Evolutionary conservation across 768 basidiomycete species (phyloP), one percentile per base, ranked within the genome.

Genomic region (Pleurotus platypus): DNA sequence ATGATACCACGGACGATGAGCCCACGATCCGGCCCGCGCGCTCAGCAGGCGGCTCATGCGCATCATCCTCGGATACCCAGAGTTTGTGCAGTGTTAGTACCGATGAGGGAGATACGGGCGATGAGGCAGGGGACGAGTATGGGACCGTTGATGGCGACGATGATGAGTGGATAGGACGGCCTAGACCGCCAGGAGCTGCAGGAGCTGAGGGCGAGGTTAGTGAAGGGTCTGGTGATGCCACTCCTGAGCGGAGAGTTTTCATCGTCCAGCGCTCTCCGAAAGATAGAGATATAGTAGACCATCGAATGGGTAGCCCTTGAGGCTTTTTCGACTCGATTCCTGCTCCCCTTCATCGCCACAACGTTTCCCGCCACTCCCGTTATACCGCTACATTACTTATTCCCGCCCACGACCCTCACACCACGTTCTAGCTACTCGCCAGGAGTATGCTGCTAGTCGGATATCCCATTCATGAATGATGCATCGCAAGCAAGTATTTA

Each of bases 1-100:
- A 80, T 38, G 80, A 78, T 58, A 84, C 81, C 55, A 89, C 88
- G 20, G 89, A 90, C 58, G 88, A 90, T 59, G 88, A 90, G 67
- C 88, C 89, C n/a, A 90, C 88, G n/a, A 88, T 90, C 60, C 78
- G 86, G 26, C 82, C 83, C 5, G 56, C 68, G 9, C 67, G 65
- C 42, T 70, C 67, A 46, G 65, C 64, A 49, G 63, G 60, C 15
- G 58, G 60, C 43, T 58, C 55, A 4, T 58, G 51, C 15, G 48
- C 50, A 13, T 42, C 56, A 7, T 57, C 56, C 26, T 58, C 55
- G 18, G 53, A 59, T 51, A 55, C 46, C 4, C 51, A 56, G 58
- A 63, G 67, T 58, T 62, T 64, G 47, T 59, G 60, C 38, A 63
- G 67, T 48, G 46, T 68, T 30, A 64, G 67, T 54, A 64, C 67